Percentiles rank a stretch among this genome's conserved stretches.
These are phyloP conservation scores for Solanum pimpinellifolium DNA, from an alignment of 257 asterid species.

Conservation along the genomic window DNA sequence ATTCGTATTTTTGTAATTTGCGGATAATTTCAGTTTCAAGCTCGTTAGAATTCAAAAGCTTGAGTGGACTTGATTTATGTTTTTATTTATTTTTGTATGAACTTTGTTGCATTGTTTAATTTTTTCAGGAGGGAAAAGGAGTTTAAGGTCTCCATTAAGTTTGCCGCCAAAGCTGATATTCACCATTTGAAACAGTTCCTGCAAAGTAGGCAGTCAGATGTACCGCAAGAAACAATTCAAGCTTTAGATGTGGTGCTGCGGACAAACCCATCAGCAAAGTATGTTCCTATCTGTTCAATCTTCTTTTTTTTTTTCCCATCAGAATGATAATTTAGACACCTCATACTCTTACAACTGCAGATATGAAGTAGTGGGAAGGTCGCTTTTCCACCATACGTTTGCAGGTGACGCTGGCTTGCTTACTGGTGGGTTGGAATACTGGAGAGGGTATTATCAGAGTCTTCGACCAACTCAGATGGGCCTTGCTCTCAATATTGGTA, in stretches of 20 bases:
- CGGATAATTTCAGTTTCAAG: not conserved
- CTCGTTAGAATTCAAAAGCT: not conserved
- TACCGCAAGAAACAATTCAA: slow-evolving; percentile 63
- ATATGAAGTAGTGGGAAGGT: slow-evolving; percentile 57
- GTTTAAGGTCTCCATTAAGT: slow-evolving; percentile 47
- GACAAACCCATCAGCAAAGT: slow-evolving; percentile 36
- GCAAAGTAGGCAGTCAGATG: slow-evolving; percentile 35
- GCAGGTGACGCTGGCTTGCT: slow-evolving; percentile 3
- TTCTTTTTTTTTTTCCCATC: not conserved
- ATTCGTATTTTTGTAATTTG: not conserved
- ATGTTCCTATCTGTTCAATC: not conserved
- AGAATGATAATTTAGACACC: not conserved
- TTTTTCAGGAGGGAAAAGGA: slow-evolving; percentile 48
- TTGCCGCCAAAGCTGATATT: slow-evolving; percentile 51
- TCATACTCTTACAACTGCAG: slow-evolving; percentile 21
- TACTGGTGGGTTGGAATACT: slow-evolving; percentile 51
- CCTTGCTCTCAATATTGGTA: slow-evolving; percentile 68
- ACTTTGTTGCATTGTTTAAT: not conserved
- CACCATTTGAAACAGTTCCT: slow-evolving; percentile 45
- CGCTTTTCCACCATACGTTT: slow-evolving; percentile 30
- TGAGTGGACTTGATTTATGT: not conserved
- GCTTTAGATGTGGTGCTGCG: slow-evolving; percentile 75
- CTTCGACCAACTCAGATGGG: slow-evolving; percentile 94
- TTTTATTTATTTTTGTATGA: not conserved
- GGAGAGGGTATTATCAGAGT: slow-evolving; percentile 81